A percentile compares a stretch with the other conserved stretches of the same genome.
phyloP scores from a whole-genome alignment of 306 rosid genomes.

The Cotoneaster glaucophyllus region DNA sequence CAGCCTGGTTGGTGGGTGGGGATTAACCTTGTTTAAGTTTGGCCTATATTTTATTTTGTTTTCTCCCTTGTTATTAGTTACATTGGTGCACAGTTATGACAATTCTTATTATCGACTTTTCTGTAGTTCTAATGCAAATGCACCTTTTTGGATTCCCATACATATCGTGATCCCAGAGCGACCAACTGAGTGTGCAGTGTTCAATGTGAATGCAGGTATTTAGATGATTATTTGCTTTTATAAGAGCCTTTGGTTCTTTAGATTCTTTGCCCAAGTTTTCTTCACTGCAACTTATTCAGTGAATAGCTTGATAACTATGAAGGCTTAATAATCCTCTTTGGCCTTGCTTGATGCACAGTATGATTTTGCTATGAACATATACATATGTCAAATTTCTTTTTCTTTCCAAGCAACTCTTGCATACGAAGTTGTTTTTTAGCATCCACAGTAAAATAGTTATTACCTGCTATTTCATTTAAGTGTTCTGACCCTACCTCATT shows the following conservation, averaged over 20 bases:
- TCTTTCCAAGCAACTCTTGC: background rate
- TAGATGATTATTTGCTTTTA: conserved; percentile 18
- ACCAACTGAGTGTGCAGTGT: conserved; percentile 84
- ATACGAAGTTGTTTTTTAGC: background rate
- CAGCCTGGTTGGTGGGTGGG: background rate
- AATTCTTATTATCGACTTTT: background rate
- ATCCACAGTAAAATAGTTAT: background rate
- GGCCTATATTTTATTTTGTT: background rate
- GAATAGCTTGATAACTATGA: background rate
- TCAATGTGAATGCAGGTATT: conserved; percentile 88
- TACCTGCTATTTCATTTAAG: background rate
- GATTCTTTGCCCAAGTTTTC: background rate
- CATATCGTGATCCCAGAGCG: conserved; percentile 92
- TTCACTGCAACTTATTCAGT: background rate
- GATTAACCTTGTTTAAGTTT: background rate
- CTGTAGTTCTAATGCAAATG: conserved; percentile 60
- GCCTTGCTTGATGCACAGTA: background rate
- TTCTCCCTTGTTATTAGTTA: background rate
- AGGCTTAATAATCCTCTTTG: background rate
- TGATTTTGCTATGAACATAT: background rate
- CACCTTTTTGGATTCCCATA: conserved; percentile 97
- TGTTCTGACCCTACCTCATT: background rate
- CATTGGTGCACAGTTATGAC: background rate
- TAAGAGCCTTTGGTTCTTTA: conserved; percentile 1
- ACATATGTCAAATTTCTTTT: background rate